Evolutionary conservation across 352 stramenopile genomes (phyloP), one percentile per base, ranked within the genome.

Genomic region (Pythium diclinum): DNA sequence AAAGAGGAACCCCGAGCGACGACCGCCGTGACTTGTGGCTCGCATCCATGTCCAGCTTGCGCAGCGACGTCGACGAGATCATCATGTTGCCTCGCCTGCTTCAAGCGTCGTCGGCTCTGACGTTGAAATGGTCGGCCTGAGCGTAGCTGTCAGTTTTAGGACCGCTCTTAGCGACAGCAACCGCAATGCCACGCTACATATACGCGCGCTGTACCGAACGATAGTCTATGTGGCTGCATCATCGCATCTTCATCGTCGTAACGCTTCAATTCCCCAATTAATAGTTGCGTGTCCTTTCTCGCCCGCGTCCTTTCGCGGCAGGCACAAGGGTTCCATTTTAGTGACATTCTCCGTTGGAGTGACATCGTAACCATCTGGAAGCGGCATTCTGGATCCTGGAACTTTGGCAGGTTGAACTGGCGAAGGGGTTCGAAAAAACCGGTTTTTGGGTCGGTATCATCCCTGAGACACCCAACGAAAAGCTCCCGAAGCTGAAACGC

Each of bases 1-100:
- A 89, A 21, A 86, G 72, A 30, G 82, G 78, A 44, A 91, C 75
- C 0, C 79, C 83, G 13, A 89, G 55, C 9, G 82, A 91, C 61
- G 74, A 91, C 38, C 81, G 77, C 5, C 84, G 74, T 49, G 69
- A 49, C 9, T 59, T 36, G 21, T 61, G 51, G 21, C 63, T 58
- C 14, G 32, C 34, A 44, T 49, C 25, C 5, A 59, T 19, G 17
- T 72, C 65, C 5, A 67, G 19, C 9, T 48, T 46, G 21, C 56
- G 60, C 19, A 9, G 13, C 9, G 63, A 70, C 23, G 56, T 30
- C 17, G 47, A 30, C 21, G 28, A 30, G 11, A 68, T 49, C 62
- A 68, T 68, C 25, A 30, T 51, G 2, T 23, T 42, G 36, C n/a
- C 10, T 28, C 25, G 25, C 25, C 36, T 4, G 36, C 36, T 17